Percentiles rank a stretch among this genome's conserved stretches.
Conservation (phyloP, 192 early-diverging fungal species). For the Rhizophagus clarus region DNA sequence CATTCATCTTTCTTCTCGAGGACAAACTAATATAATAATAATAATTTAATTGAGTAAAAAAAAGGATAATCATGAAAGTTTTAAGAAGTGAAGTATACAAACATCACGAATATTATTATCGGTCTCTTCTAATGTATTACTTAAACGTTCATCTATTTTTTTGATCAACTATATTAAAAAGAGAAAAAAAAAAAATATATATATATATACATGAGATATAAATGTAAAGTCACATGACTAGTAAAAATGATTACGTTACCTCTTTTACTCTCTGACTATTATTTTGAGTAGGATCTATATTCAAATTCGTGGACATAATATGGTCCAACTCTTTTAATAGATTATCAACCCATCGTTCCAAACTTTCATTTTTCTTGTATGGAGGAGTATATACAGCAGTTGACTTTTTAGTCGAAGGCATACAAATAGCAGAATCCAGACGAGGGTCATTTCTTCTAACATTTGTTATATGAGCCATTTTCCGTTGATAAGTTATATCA, state of each 20-base stretch:
- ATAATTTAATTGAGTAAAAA: neutral
- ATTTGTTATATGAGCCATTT: neutral
- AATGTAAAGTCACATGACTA: neutral
- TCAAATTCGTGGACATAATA: constrained; percentile 12
- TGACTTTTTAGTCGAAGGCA: constrained; percentile 20
- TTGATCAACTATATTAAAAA: constrained; percentile 12
- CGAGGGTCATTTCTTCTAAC: neutral
- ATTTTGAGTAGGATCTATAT: constrained; percentile 5
- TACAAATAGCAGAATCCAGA: constrained; percentile 27
- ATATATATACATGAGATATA: too few species aligned
- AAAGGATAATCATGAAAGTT: neutral
- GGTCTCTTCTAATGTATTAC: neutral
- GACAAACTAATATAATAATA: neutral
- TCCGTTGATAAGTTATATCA: neutral
- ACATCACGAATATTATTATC: neutral
- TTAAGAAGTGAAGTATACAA: neutral
- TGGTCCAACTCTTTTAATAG: constrained; percentile 1
- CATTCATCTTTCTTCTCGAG: constrained; percentile 19
- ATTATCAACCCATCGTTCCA: constrained; percentile 25
- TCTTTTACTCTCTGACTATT: constrained; percentile 19
- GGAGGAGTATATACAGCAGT: neutral
- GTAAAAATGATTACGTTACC: neutral
- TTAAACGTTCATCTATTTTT: constrained; percentile 14
- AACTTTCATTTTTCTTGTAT: constrained; percentile 17
- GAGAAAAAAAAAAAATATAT: neutral